Base-by-base conservation (phyloP, 2,329 filamentous ascomycete species). In the Diaporthe citri region DNA sequence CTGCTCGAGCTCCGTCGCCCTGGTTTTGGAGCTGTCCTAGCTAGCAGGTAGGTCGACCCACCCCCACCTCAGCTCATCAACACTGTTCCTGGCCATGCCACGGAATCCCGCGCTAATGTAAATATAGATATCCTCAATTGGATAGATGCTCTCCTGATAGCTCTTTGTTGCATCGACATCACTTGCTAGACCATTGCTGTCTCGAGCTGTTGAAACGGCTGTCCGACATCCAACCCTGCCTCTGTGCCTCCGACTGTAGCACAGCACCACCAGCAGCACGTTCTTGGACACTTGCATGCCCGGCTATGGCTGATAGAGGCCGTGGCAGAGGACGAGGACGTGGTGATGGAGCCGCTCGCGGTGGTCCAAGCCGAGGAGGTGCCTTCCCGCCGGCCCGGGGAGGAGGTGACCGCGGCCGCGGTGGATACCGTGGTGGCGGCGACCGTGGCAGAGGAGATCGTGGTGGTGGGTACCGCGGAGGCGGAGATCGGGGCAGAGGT, bases 361-460 rank as follows among this genome's bases (percentile, higher is more conserved):
- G 64, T 15, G 64, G 64, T 22, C 13, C 64, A 15, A 69, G 64
- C 64, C 34, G 48, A 8, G 64, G 64, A 28, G 64, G 64, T 9
- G 48, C 48, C 3, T 69, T 69, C 48, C 64, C 64, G 5, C 46
- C 71, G 12, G 36, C 28, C 7, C 71, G 71, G 12, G 71, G 71
- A 34, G 46, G 71, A 64, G 57, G 71, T 2, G 64, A 69, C 5
- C 71, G 71, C 13, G 52, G n/a, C n/a, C 56, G 69, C 6, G 73
- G 73, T 39, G 60, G 73, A 4, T 75, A 34, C 17, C 74, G 71
- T 15, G 74, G 74, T 3, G 71, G 64, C 28, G 25, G 25, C 6
- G 52, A 55, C 52, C 52, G 71, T 6, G 74, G 74, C 6, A 66
- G 64, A 4, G 66, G 59, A 22, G 71, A 59, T 48, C 57, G 66